Evolutionary conservation across 1,284 basidiomycete genomes (phyloP), one percentile per base, ranked within the genome.

Genomic region (Bondarzewia mesenterica): DNA sequence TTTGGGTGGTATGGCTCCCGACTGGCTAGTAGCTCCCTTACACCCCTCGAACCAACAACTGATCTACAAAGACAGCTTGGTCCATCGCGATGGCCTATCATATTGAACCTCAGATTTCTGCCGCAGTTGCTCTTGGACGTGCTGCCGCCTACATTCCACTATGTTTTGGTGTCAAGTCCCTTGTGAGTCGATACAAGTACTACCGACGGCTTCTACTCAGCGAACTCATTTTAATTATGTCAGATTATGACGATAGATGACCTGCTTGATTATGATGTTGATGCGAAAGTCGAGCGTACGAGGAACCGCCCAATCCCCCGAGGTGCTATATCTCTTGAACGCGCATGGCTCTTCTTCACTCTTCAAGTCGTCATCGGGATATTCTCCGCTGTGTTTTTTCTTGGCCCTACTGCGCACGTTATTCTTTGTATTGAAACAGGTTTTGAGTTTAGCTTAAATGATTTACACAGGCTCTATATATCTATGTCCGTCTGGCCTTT

Each of bases 201-300:
- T n/a, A 16, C 2, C 18, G 14, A 26, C 8, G n/a, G 8, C 18
- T 10, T 23, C n/a, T 20, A 27, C 42, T 44, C 14, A 27, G 8
- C 18, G 10, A 18, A 7, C 10, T 40, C 38, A 20, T 10, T 18
- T 18, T 10, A 14, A 16, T 14, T 18, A 7, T 37, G 16, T 4
- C 37, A 45, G 44, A 35, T 45, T 2, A 45, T 45, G 44, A 45
- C 44, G 1, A 7, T 45, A 12, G 44, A 45, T n/a, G 44, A 45
- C 22, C 7, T 45, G 10, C 10, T 45, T 18, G 44, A 45, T 27
- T 15, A 45, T 22, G 44, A 45, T 21, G n/a, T 45, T 15, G 44
- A 45, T 27, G 4, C 20, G 15, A 16, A 14, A 12, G 32, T 45
- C 4, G 44, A 20, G 7, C 44, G 44, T 7, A 45, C 27, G 10